phyloP scores from a whole-genome alignment of 495 filamentous ascomycete genomes.

The Lineolata rhizophorae region DNA sequence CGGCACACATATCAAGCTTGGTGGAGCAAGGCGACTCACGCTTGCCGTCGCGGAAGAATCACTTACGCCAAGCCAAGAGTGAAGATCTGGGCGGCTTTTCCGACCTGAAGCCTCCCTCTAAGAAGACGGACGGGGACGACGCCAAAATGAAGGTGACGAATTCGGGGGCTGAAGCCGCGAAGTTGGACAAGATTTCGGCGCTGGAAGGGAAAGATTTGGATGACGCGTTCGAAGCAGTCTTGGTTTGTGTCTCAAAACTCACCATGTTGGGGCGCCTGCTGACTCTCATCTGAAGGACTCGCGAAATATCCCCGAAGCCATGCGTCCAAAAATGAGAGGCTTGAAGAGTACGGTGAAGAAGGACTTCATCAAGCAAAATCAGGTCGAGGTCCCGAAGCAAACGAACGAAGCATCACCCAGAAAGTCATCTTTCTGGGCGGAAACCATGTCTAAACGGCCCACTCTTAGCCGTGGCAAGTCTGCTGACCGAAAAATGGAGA shows the following conservation, averaged over 20 bases:
- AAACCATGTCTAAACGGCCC: constrained; percentile 23
- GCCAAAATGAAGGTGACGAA: background rate
- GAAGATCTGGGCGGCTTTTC: too few relatives aligned
- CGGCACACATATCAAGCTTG: background rate
- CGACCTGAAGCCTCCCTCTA: too few relatives aligned
- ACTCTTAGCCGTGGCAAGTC: too few relatives aligned
- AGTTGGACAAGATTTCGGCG: constrained; percentile 13
- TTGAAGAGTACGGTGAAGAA: constrained; percentile 77
- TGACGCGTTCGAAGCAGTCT: constrained; percentile 38
- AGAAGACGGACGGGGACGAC: background rate
- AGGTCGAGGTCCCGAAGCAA: constrained; percentile 29
- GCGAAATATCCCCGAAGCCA: constrained; percentile 79
- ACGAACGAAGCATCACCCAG: constrained; percentile 12
- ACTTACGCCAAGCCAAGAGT: too few relatives aligned
- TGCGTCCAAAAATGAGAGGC: constrained; percentile 80
- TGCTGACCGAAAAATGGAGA: background rate
- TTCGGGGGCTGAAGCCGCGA: constrained; percentile 1
- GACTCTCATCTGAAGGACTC: constrained; percentile 27
- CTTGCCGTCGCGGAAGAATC: too few relatives aligned
- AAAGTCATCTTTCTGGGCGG: constrained; percentile 11
- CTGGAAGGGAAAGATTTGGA: constrained; percentile 24
- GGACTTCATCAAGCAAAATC: constrained; percentile 82
- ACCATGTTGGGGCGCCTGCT: constrained; percentile 1
- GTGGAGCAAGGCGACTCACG: background rate
- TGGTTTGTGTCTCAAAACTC: constrained; percentile 17